phyloP scores from a whole-genome alignment of 345 rosid species.

The Eucalyptus albens region DNA sequence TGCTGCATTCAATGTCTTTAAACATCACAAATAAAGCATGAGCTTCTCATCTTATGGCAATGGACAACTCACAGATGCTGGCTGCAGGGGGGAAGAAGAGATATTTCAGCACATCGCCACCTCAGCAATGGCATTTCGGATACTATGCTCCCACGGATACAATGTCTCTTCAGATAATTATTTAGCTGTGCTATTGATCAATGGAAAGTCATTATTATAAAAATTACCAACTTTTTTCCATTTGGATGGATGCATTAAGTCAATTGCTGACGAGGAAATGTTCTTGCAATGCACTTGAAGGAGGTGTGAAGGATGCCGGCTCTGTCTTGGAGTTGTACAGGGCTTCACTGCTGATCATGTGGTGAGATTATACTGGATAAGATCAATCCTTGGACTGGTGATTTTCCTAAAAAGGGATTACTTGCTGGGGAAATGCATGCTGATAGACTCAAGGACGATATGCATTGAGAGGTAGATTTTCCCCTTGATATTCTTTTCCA shows the following conservation, averaged over 20 bases:
- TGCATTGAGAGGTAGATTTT: too few relatives aligned
- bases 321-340: conserved; percentile 53
- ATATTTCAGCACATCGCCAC: conserved; percentile 40
- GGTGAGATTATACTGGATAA: conserved; percentile 11
- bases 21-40: too few relatives aligned
- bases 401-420: too few relatives aligned
- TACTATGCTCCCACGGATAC: conserved; percentile 47
- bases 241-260: conserved; percentile 18
- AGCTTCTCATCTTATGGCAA: too few relatives aligned
- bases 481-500: too few relatives aligned
- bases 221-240: too few relatives aligned
- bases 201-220: too few relatives aligned
- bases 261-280: conserved; percentile 30
- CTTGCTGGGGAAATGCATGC: too few relatives aligned
- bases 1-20: too few relatives aligned
- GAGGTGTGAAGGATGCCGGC: conserved; percentile 32
- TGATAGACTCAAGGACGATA: too few relatives aligned
- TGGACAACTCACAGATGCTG: conserved; percentile 38
- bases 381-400: too few relatives aligned
- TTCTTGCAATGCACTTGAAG: conserved; percentile 38
- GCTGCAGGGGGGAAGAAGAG: conserved; percentile 63
- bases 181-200: too few relatives aligned
- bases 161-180: conserved; percentile 52
- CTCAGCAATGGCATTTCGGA: conserved; percentile 67
- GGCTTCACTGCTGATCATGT: conserved; percentile 37